Evolutionary conservation across 768 basidiomycete species (phyloP).

Genomic region (Tulasnella calospora): DNA sequence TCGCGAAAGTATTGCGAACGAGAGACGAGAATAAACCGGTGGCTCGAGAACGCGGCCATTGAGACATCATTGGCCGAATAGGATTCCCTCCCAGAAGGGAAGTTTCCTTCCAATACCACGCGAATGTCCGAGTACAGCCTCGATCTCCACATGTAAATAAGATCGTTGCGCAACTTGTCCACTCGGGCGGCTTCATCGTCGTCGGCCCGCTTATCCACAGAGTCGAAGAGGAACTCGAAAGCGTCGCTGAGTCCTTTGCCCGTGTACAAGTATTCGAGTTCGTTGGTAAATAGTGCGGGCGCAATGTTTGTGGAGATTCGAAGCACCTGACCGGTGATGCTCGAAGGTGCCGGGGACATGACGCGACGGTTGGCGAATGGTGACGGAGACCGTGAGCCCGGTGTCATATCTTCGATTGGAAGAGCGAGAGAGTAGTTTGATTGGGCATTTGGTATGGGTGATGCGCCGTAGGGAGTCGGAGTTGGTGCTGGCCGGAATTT

Average conservation of each 20-base stretch:
- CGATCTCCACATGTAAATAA: conserved; percentile 95
- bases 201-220: conserved; percentile 42
- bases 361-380: conserved; percentile 39
- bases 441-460: conserved; percentile 43
- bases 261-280: conserved; percentile 93
- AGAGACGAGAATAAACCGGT: conserved; percentile 87
- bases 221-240: conserved; percentile 81
- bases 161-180: conserved; percentile 85
- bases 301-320: conserved; percentile 65
- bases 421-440: conserved; percentile 58
- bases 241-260: conserved; percentile 83
- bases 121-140: conserved; percentile 89
- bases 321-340: conserved; percentile 42
- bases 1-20: conserved; percentile 83
- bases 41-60: conserved; percentile 83
- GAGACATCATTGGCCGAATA: conserved; percentile 53
- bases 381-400: conserved; percentile 45
- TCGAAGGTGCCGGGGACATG: conserved; percentile 40
- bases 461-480: conserved; percentile 49
- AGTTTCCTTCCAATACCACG: conserved; percentile 68
- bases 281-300: conserved; percentile 77
- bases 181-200: conserved; percentile 53
- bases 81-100: conserved; percentile 38
- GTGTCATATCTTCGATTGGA: conserved; percentile 41
- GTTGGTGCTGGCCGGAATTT: conserved; percentile 60